Conservation (phyloP, 495 filamentous ascomycete genomes). For the Usnea hakonensis region DNA sequence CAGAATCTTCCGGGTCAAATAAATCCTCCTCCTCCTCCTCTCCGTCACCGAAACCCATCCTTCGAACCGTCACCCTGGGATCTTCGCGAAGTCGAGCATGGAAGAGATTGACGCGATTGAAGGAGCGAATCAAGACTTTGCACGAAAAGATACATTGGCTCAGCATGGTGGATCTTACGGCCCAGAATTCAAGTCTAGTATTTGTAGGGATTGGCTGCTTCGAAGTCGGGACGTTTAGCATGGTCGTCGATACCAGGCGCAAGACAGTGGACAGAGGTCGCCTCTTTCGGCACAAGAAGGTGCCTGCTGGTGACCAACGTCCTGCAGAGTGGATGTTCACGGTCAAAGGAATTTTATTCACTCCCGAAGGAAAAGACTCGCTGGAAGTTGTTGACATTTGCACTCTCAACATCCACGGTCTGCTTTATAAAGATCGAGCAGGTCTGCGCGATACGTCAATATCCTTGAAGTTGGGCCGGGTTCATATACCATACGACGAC, state of each 20-base stretch:
- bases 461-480: conserved; percentile 77
- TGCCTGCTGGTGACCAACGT: conserved; percentile 59
- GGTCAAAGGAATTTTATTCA: conserved; percentile 77
- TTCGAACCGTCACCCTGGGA: conserved; percentile 15
- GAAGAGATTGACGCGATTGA: conserved; percentile 63
- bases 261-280: conserved; percentile 87
- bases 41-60: conserved; percentile 18
- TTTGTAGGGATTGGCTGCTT: conserved; percentile 74
- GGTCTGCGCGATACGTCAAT: conserved; percentile 86
- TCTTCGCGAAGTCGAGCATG: conserved; percentile 62
- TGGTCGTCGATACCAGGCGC: conserved; percentile 81
- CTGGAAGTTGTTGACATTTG: conserved; percentile 86
- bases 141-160: conserved; percentile 86
- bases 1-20: conserved; percentile 10
- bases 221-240: conserved; percentile 73
- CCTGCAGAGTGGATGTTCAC: conserved; percentile 94
- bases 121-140: conserved; percentile 76
- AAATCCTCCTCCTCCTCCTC: conserved; percentile 19
- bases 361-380: conserved; percentile 72
- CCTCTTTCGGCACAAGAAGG: conserved; percentile 76
- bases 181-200: conserved; percentile 64
- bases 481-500: conserved; percentile 89
- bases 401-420: conserved; percentile 81
- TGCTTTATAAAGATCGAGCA: conserved; percentile 80
- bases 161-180: conserved; percentile 81